Base-by-base conservation (phyloP, 257 asterid species). In the Solanum clarkiae region DNA sequence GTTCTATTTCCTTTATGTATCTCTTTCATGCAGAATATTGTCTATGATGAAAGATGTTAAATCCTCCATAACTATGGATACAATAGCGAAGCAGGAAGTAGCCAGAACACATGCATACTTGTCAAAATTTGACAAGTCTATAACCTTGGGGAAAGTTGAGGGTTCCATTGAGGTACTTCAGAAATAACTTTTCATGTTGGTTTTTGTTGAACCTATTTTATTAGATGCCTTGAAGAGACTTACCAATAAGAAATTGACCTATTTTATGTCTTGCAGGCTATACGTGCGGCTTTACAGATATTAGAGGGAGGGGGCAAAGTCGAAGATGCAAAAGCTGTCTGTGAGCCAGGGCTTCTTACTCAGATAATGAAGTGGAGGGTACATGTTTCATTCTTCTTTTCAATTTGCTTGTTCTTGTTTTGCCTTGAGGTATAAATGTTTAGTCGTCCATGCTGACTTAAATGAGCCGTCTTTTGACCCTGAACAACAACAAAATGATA, bases 291-390 rank as follows among this genome's bases (percentile, higher is more conserved):
- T 51, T 77, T 91, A 81, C 92, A 87, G 53, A 94, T 88, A 88
- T 66, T 96, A 86, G 93, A 94, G 8, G 91, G 80, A 24, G 98
- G 97, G 16, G 94, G 98, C 85, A 90, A 85, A 81, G 86, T 94
- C 81, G 93, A 90, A 89, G 98, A 95, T 89, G 98, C 99, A 86
- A 91, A 91, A 91, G 91, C 92, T 45, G 93, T 97, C 77, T 95
- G 98, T 84, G 95, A 91, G 84, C 91, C 92, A 26, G 93, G 89
- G 79, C 92, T 93, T 88, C 94, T 95, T 65, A 36, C 71, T 72
- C 98, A 95, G 91, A 90, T 97, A 81, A 71, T 62, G 83, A 95
- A 83, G 89, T 97, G 97, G 96, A 92, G 85, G 95, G 99, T 94
- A 87, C 63, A 60, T 90, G 45, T 60, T 74, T 40, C 51, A 40